Base-by-base conservation (phyloP, 139 green algal genomes). In the Coelastrella sp. region DNA sequence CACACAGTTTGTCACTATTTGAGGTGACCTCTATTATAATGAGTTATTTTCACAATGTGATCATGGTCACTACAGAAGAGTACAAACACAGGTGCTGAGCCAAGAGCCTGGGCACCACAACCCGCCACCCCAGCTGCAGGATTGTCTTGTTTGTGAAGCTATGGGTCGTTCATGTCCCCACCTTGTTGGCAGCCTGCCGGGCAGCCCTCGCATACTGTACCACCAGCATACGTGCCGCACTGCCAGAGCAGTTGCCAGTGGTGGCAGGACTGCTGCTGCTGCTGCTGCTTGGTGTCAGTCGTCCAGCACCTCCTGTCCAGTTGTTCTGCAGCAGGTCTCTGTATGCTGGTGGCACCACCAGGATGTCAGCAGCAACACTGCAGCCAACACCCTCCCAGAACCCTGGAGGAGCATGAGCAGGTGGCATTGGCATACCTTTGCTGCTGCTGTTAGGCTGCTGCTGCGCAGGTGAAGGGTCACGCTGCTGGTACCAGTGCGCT, bases 191-290 rank as follows among this genome's bases (percentile, higher is more conserved):
- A 3, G 3, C 35, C 78, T 25, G 78, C 57, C 78, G 49, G 6
- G 58, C 14, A 9, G 78, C 58, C 7, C 78, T 9, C 7, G 78
- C 78, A 84, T 84, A 84, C 19, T 84, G 78, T 19, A 84, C 78
- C 57, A 84, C 78, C 78, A 84, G 57, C 78, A 84, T 84, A 8
- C 49, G 78, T 19, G 78, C 78, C 7, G 56, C 78, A 82, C 35
- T 49, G 35, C n/a, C n/a, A n/a, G n/a, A n/a, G n/a, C n/a, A n/a
- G n/a, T n/a, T n/a, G n/a, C n/a, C n/a, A n/a, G n/a, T n/a, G n/a
- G n/a, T n/a, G n/a, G n/a, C n/a, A n/a, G n/a, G n/a, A n/a, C 76
- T 24, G 78, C 78, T 84, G 56, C 78, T 49, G 78, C 78, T 84
- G 56, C 78, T 66, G 19, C 19, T 25, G 17, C 6, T 49, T 27